Evolutionary conservation across 305 asterid genomes (phyloP).

Genomic region (Plantago coronopus): DNA sequence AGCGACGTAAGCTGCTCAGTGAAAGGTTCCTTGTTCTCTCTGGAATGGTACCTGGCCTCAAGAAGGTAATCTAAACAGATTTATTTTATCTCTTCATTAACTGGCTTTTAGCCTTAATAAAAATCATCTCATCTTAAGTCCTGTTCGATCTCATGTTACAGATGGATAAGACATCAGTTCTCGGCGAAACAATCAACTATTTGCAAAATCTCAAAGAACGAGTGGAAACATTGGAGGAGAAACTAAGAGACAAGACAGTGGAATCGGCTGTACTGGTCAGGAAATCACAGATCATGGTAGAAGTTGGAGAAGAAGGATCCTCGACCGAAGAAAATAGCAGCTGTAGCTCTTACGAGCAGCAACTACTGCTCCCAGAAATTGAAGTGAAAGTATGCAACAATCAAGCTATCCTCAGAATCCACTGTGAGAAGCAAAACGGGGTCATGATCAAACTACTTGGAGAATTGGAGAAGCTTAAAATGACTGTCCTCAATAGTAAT

Average conservation of each 20-base stretch:
- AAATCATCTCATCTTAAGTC: too few relatives aligned
- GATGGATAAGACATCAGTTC: conserved; percentile 14
- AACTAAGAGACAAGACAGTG: conserved; percentile 1
- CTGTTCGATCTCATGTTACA: not conserved
- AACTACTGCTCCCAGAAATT: not conserved
- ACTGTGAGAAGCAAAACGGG: conserved; percentile 8
- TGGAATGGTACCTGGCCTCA: conserved; percentile 13
- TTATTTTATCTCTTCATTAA: not conserved
- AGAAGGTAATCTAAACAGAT: not conserved
- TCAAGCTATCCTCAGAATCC: conserved; percentile 13
- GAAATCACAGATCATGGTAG: not conserved
- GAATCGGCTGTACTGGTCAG: conserved; percentile 14
- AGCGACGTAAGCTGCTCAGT: conserved; percentile 9
- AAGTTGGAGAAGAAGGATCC: not conserved
- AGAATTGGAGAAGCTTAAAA: conserved; percentile 6
- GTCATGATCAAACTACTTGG: not conserved
- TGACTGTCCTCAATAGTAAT: conserved; percentile 5
- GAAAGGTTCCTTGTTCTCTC: conserved; percentile 8
- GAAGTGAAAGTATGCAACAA: conserved; percentile 13
- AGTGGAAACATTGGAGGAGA: conserved; percentile 2
- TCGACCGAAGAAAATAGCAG: not conserved
- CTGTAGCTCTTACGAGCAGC: conserved; percentile 4
- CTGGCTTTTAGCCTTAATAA: not conserved
- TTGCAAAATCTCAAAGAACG: not conserved
- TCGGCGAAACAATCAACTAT: conserved; percentile 8